These are phyloP conservation scores for Aspergillus unguis DNA, from an alignment of 2,329 filamentous ascomycete species.

Conservation along the genomic window DNA sequence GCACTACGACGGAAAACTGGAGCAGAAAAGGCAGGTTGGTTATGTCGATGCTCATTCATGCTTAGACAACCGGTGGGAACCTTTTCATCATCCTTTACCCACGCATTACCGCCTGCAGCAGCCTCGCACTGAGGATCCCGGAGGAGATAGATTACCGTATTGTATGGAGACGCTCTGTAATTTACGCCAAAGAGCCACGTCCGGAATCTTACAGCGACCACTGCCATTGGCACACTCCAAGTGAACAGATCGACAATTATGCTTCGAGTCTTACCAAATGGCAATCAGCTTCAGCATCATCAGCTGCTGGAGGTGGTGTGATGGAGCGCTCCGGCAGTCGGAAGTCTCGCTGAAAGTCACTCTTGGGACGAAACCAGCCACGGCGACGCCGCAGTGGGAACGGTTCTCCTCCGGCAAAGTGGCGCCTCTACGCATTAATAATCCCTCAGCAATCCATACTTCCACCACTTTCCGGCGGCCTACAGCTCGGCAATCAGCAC, in stretches of 20 bases:
- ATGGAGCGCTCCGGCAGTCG: neutral
- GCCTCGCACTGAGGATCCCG: neutral
- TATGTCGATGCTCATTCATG: neutral
- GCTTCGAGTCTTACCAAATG: neutral
- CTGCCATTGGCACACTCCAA: neutral
- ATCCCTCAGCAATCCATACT: neutral
- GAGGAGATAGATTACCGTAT: conserved; percentile 10
- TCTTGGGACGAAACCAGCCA: neutral
- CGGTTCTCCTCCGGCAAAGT: neutral
- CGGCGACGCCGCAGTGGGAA: neutral
- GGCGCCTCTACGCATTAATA: conserved; percentile 4
- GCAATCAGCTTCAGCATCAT: neutral
- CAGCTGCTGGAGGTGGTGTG: conserved; percentile 4
- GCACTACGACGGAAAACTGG: neutral
- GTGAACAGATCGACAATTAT: neutral
- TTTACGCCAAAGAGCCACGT: conserved; percentile 8
- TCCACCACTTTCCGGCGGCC: conserved; percentile 4
- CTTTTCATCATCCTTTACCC: conserved; percentile 8
- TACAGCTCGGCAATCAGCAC: neutral
- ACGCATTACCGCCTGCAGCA: conserved; percentile 5
- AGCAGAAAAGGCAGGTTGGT: conserved; percentile 4
- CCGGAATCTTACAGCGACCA: neutral
- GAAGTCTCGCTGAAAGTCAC: neutral
- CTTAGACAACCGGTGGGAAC: neutral
- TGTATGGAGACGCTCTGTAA: conserved; percentile 10